Evolutionary conservation across 129 eudicot genomes (phyloP).

Genomic region (Scalesia atractyloides): DNA sequence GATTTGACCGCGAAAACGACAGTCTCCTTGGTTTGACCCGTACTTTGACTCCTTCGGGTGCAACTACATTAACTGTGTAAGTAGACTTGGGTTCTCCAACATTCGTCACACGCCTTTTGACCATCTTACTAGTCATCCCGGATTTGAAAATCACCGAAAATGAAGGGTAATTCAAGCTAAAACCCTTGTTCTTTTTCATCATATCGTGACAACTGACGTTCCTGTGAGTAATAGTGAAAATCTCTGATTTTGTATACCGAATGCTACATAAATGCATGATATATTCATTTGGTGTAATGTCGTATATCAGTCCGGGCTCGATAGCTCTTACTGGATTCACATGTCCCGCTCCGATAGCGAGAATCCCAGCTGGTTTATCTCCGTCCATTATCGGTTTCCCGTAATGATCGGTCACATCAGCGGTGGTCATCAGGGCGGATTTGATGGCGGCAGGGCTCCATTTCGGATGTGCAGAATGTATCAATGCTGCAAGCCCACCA

Average conservation of each 20-base stretch:
- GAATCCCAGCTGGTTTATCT: constrained; percentile 56
- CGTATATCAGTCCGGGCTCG: constrained; percentile 81
- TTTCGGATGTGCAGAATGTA: constrained; percentile 79
- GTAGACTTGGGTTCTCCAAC: constrained; percentile 75
- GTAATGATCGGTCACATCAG: constrained; percentile 54
- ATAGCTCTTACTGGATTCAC: constrained; percentile 79
- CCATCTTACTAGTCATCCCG: constrained; percentile 51
- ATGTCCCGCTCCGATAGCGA: constrained; percentile 86
- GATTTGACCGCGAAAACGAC: constrained; percentile 51
- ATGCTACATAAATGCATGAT: constrained; percentile 69
- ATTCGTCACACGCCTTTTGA: constrained; percentile 71
- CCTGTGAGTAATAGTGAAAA: constrained; percentile 79
- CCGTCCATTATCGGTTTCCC: constrained; percentile 93
- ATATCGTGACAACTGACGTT: constrained; percentile 73
- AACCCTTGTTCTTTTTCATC: constrained; percentile 54
- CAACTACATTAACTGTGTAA: constrained; percentile 64
- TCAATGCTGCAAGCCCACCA: constrained; percentile 81
- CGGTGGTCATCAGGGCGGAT: constrained; percentile 87
- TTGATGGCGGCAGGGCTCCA: constrained; percentile 90
- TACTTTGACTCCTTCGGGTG: constrained; percentile 79
- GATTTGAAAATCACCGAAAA: constrained; percentile 67
- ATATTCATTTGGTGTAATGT: constrained; percentile 69
- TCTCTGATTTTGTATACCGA: constrained; percentile 59
- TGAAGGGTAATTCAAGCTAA: constrained; percentile 91
- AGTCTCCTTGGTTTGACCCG: constrained; percentile 70